Evolutionary conservation across 2,329 filamentous ascomycete species (phyloP).

Genomic region (Neofusicoccum sp.): DNA sequence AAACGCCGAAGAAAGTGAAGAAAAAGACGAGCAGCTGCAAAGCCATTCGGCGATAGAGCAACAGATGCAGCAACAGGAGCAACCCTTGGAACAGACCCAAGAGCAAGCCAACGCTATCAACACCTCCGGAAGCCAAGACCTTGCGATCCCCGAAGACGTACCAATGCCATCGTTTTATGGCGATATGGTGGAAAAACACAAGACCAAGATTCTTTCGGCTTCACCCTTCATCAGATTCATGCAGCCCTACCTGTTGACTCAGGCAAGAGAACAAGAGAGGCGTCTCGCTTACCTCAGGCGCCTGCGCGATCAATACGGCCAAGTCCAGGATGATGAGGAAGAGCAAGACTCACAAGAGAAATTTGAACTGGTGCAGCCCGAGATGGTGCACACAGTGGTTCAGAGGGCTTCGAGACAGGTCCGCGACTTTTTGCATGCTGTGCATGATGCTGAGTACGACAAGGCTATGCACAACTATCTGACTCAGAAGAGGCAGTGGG

Average conservation of each 20-base stretch:
- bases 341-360: constrained; percentile 52
- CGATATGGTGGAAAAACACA: constrained; percentile 88
- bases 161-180: constrained; percentile 91
- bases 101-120: constrained; percentile 17
- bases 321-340: constrained; percentile 36
- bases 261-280: constrained; percentile 85
- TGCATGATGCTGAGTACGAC: constrained; percentile 95
- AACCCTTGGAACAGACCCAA: constrained; percentile 10
- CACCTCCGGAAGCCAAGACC: constrained; percentile 41
- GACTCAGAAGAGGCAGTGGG: constrained; percentile 94
- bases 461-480: constrained; percentile 91
- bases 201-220: constrained; percentile 88
- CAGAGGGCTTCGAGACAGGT: constrained; percentile 80
- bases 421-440: constrained; percentile 88
- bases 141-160: constrained; percentile 65
- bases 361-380: constrained; percentile 88
- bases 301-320: constrained; percentile 69
- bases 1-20: not conserved
- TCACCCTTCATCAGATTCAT: constrained; percentile 96
- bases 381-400: constrained; percentile 87
- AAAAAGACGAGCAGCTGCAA: not conserved
- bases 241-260: constrained; percentile 89
- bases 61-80: not conserved
- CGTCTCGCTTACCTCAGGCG: constrained; percentile 77
- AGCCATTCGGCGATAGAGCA: not conserved